Percentiles rank a stretch among this genome's conserved stretches.
These are phyloP conservation scores for Kokia cookei DNA, from an alignment of 441 rosid genomes.

Conservation along the genomic window DNA sequence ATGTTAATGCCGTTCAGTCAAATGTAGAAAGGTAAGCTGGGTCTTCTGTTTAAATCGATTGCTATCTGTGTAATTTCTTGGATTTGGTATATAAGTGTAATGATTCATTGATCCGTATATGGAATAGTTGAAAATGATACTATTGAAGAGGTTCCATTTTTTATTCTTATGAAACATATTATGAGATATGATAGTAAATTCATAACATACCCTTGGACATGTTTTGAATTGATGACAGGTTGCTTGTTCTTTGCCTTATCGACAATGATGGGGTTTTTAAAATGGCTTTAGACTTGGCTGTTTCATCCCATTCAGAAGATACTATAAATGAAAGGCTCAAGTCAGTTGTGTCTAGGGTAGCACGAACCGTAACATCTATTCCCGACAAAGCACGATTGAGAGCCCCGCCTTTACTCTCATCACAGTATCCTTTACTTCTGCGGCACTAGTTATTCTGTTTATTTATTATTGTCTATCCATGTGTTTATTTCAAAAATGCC, in stretches of 20 bases:
- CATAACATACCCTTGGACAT: neutral
- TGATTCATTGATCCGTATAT: neutral
- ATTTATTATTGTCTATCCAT: slow-evolving; percentile 2
- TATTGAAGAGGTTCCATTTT: neutral
- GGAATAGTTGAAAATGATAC: neutral
- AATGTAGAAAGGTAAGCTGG: slow-evolving; percentile 69
- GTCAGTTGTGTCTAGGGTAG: slow-evolving; percentile 47
- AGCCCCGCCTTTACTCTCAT: slow-evolving; percentile 57
- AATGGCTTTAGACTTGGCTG: slow-evolving; percentile 51
- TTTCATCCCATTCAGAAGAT: slow-evolving; percentile 22
- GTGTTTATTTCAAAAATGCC: slow-evolving; percentile 8
- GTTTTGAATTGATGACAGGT: slow-evolving; percentile 37
- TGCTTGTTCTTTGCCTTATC: slow-evolving; percentile 68
- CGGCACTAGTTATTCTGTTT: slow-evolving; percentile 4
- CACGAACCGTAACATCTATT: slow-evolving; percentile 73
- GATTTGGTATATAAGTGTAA: neutral
- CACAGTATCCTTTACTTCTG: slow-evolving; percentile 81
- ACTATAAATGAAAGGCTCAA: slow-evolving; percentile 25
- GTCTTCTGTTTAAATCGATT: neutral
- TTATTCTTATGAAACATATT: slow-evolving; percentile 1
- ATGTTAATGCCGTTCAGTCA: slow-evolving; percentile 42
- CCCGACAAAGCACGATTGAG: slow-evolving; percentile 81
- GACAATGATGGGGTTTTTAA: slow-evolving; percentile 62
- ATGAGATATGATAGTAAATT: neutral
- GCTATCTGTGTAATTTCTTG: neutral